Conservation (phyloP, 2,329 filamentous ascomycete species). For the Ascocoryne sarcoides region DNA sequence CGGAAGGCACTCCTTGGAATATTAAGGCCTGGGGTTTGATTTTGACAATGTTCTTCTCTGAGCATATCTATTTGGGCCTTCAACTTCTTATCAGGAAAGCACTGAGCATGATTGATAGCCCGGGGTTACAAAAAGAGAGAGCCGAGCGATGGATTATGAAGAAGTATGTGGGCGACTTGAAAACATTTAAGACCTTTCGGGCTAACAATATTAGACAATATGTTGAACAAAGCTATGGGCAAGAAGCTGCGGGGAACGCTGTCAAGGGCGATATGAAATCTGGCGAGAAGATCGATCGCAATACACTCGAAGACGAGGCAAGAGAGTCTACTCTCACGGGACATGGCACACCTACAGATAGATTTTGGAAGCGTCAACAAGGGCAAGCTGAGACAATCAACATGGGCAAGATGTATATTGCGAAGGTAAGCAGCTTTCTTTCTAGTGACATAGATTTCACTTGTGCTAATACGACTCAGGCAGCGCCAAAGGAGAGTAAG, state of each 20-base stretch:
- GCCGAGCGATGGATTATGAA: conserved; percentile 73
- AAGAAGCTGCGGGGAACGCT: conserved; percentile 42
- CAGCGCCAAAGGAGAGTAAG: conserved; percentile 7
- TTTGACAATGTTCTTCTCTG: conserved; percentile 72
- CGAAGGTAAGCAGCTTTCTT: conserved; percentile 31
- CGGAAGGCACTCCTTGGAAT: conserved; percentile 55
- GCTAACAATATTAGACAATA: conserved; percentile 21
- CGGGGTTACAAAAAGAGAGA: conserved; percentile 76
- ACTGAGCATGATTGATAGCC: conserved; percentile 74
- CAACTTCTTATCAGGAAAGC: conserved; percentile 64
- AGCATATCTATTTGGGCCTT: conserved; percentile 80
- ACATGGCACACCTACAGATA: conserved; percentile 44
- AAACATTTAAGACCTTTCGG: neutral
- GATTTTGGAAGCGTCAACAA: conserved; percentile 55
- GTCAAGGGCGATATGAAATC: conserved; percentile 39
- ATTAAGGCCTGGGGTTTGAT: conserved; percentile 77
- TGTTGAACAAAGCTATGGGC: conserved; percentile 62
- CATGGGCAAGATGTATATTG: conserved; percentile 46
- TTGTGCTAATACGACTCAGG: neutral
- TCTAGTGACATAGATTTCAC: too few species aligned
- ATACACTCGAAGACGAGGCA: conserved; percentile 55
- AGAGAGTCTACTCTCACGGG: conserved; percentile 41
- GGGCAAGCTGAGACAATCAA: conserved; percentile 49
- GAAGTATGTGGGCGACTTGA: conserved; percentile 63
- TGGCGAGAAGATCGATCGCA: conserved; percentile 56